These are phyloP conservation scores for Ophiostoma montium DNA, from an alignment of 2,329 filamentous ascomycete species.

Conservation along the genomic window DNA sequence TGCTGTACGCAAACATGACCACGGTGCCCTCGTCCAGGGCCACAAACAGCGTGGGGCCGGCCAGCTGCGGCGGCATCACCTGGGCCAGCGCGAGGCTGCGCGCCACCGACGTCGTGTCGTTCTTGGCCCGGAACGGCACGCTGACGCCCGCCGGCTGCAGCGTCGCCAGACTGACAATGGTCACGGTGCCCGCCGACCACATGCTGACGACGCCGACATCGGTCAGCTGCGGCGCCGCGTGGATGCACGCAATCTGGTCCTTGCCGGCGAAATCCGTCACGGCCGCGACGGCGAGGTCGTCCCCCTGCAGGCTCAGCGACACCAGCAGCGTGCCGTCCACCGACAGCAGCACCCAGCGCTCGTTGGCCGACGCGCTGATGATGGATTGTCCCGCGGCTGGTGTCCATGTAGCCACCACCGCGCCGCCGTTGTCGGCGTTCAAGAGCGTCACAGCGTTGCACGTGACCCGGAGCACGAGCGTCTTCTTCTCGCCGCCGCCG, in stretches of 20 bases:
- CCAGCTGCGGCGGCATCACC: conserved; percentile 46
- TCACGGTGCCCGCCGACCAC: conserved; percentile 71
- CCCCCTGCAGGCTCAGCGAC: conserved; percentile 48
- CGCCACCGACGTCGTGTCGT: conserved; percentile 61
- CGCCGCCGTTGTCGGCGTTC: conserved; percentile 43
- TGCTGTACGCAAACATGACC: conserved; percentile 63
- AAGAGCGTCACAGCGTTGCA: conserved; percentile 46
- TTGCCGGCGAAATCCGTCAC: conserved; percentile 44
- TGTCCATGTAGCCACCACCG: conserved; percentile 44
- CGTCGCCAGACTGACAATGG: conserved; percentile 54
- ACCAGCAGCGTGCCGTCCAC: conserved; percentile 60
- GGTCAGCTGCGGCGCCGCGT: conserved; percentile 50
- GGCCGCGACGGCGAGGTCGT: conserved; percentile 38
- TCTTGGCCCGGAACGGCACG: conserved; percentile 42
- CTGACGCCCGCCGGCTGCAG: conserved; percentile 48
- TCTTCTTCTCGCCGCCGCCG: conserved; percentile 18
- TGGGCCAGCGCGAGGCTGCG: conserved; percentile 69
- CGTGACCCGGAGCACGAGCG: conserved; percentile 64
- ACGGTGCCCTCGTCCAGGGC: conserved; percentile 89
- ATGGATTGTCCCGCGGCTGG: conserved; percentile 41
- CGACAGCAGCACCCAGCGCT: conserved; percentile 55
- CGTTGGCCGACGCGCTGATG: conserved; percentile 64
- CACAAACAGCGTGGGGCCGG: conserved; percentile 65
- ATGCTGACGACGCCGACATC: conserved; percentile 70
- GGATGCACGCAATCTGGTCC: conserved; percentile 75